Evolutionary conservation across 1,139 yeast genomes (phyloP).

Genomic region (Nadsonia starkeyi-henricii): DNA sequence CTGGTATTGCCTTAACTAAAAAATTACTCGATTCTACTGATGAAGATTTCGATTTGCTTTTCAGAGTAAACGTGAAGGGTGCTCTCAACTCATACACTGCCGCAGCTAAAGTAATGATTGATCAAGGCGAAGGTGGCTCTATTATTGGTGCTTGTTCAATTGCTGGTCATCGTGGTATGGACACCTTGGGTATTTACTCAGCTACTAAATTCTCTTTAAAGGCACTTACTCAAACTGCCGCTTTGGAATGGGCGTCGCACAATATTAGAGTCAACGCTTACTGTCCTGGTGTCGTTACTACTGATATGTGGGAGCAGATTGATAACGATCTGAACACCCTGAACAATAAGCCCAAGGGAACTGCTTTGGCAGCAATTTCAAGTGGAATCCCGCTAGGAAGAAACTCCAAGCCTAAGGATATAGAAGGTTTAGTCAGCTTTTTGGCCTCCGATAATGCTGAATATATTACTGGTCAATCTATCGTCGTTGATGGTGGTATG

Average conservation of each 20-base stretch:
- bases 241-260: slow-evolving; percentile 18
- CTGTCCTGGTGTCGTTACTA: slow-evolving; percentile 21
- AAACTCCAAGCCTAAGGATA: background rate
- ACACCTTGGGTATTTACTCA: slow-evolving; percentile 16
- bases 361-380: background rate
- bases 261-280: slow-evolving; percentile 20
- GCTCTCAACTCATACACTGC: slow-evolving; percentile 23
- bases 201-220: slow-evolving; percentile 22
- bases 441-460: background rate
- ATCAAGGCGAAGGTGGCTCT: slow-evolving; percentile 18
- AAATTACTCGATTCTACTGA: slow-evolving; percentile 16
- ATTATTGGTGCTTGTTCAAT: slow-evolving; percentile 22
- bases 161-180: slow-evolving; percentile 15
- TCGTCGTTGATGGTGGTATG: background rate
- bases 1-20: slow-evolving; percentile 20
- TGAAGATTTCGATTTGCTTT: slow-evolving; percentile 14
- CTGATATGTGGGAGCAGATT: slow-evolving; percentile 21
- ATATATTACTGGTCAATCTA: background rate
- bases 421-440: background rate
- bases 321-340: slow-evolving; percentile 7
- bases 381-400: background rate
- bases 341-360: background rate
- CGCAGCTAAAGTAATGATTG: slow-evolving; percentile 19
- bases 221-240: slow-evolving; percentile 22
- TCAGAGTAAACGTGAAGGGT: slow-evolving; percentile 20